phyloP scores from a whole-genome alignment of 169 alveolate genomes.

The Cryptosporidium ryanae region DNA sequence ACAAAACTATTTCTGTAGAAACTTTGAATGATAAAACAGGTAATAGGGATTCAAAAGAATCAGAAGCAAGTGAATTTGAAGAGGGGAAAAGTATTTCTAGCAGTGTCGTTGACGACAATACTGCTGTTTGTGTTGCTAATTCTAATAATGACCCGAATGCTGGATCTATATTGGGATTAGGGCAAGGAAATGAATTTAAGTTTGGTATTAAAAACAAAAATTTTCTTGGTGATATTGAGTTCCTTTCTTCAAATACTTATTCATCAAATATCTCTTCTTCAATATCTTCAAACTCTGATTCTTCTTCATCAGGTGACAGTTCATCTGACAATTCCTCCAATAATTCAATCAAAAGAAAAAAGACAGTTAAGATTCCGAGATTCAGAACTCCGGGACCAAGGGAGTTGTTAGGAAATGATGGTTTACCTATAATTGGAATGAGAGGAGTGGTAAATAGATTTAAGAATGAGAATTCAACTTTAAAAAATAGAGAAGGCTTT shows the following conservation, averaged over 20 bases:
- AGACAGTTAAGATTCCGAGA: constrained; percentile 36
- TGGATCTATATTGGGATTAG: constrained; percentile 12
- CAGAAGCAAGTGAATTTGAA: constrained; percentile 25
- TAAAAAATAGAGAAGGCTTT: not conserved
- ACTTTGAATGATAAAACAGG: not conserved
- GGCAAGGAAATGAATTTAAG: too few relatives aligned
- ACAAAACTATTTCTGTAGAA: constrained; percentile 53
- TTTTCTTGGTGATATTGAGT: not conserved
- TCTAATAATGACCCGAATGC: constrained; percentile 14
- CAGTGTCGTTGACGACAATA: constrained; percentile 8
- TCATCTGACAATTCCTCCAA: constrained; percentile 45
- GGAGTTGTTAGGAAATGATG: constrained; percentile 55
- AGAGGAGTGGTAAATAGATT: not conserved
- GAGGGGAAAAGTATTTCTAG: not conserved
- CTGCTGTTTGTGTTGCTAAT: not conserved
- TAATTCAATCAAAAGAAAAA: constrained; percentile 21
- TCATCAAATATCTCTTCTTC: constrained; percentile 10
- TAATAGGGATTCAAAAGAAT: constrained; percentile 23
- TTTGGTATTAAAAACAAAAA: too few relatives aligned
- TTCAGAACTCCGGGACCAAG: constrained; percentile 75
- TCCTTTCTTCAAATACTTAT: not conserved
- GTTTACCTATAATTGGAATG: constrained; percentile 52
- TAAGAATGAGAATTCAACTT: constrained; percentile 9
- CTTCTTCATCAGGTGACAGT: constrained; percentile 47
- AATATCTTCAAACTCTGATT: constrained; percentile 11